Percentiles rank a stretch among this genome's conserved stretches.
Evolutionary conservation across 2,329 filamentous ascomycete genomes (phyloP).

Genomic region (Aspergillus aculeatinus): DNA sequence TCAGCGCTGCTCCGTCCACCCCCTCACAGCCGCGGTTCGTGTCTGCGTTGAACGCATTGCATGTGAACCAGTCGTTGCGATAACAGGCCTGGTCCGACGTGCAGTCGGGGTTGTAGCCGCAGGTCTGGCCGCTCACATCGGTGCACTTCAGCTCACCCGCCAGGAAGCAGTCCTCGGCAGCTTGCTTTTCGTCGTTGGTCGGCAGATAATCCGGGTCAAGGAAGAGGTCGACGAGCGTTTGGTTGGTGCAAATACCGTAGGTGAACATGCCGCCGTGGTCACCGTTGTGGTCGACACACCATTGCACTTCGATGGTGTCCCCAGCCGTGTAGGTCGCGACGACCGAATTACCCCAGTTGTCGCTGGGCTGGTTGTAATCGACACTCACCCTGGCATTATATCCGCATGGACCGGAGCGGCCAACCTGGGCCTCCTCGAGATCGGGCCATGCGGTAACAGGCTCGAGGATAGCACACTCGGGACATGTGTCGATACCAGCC

Average conservation of each 20-base stretch:
- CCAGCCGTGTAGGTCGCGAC: slow-evolving; percentile 50
- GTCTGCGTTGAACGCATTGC: slow-evolving; percentile 29
- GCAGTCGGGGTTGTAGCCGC: slow-evolving; percentile 53
- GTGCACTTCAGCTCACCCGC: slow-evolving; percentile 50
- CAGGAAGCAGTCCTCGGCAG: slow-evolving; percentile 55
- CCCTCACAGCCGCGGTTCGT: slow-evolving; percentile 37
- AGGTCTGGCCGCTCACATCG: slow-evolving; percentile 52
- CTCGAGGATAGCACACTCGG: slow-evolving; percentile 57
- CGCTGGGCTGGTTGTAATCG: slow-evolving; percentile 53
- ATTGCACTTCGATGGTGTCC: slow-evolving; percentile 51
- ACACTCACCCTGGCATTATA: slow-evolving; percentile 55
- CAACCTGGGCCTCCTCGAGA: slow-evolving; percentile 47
- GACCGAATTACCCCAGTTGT: slow-evolving; percentile 46
- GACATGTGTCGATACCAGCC: slow-evolving; percentile 53
- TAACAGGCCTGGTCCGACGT: slow-evolving; percentile 45
- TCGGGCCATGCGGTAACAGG: slow-evolving; percentile 54
- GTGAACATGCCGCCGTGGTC: slow-evolving; percentile 59
- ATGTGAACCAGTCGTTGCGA: slow-evolving; percentile 58
- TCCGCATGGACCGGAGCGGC: slow-evolving; percentile 53
- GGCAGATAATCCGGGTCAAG: slow-evolving; percentile 50
- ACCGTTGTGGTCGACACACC: slow-evolving; percentile 58
- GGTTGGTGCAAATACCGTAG: slow-evolving; percentile 56
- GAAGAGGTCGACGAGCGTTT: slow-evolving; percentile 53
- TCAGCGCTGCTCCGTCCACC: slow-evolving; percentile 46
- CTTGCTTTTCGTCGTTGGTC: slow-evolving; percentile 54